Evolutionary conservation across 257 asterid genomes (phyloP), one percentile per base, ranked within the genome.

Genomic region (Datura wrightii): DNA sequence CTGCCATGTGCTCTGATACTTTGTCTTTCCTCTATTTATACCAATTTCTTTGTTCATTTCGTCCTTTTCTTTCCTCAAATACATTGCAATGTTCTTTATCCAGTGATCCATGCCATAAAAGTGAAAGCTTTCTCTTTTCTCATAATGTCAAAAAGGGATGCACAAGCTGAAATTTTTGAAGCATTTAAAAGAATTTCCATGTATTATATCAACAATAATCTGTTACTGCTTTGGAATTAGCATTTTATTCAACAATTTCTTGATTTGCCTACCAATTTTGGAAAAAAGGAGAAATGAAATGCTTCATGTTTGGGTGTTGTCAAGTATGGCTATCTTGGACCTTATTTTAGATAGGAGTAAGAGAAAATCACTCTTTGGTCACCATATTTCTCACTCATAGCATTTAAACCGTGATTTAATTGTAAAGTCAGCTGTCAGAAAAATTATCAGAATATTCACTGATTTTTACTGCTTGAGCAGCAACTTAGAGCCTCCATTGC

Each of bases 401-500:
- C 81, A 48, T 74, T 50, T 74, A 6, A 24, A 48, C 11, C 3
- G 3, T 8, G 80, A 74, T 46, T 13, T 1, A 13, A 74, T 24
- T 48, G 60, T 48, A 11, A 74, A 48, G 19, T 24, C 31, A 78
- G 34, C 9, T 34, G 82, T 76, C 82, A 42, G 62, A 13, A 58
- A 7, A 46, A 36, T n/a, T 13, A 39, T 34, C 34, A 34, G 80
- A 24, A 39, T 50, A 60, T 44, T 5, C 39, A 9, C 41, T 24
- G 37, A 52, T 66, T 24, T 34, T 69, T 66, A 10, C 67, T 55
- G 60, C 79, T 60, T 76, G 79, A 58, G 48, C 94, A 97, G 99
- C 88, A 88, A 90, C 72, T 97, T 90, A 90, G 98, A 88, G 96
- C 97, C 84, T 92, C 97, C 89, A 93, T 97, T 91, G 98, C 99